Base-by-base conservation (phyloP, 1,139 yeast species). In the Chernovozyma aurita region DNA sequence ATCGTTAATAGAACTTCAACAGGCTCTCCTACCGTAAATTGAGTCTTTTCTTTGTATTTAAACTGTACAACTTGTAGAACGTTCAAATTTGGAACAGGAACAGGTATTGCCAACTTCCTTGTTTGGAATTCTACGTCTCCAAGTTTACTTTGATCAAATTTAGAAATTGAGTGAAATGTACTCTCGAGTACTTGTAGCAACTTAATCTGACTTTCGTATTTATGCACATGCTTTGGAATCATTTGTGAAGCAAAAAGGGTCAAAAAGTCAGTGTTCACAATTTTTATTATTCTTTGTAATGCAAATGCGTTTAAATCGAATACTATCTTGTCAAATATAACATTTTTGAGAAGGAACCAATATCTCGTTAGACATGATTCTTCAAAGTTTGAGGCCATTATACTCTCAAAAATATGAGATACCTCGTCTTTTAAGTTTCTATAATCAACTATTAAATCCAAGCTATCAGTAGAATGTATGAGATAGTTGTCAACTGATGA, bases 1-100 rank as follows among this genome's bases (percentile, higher is more conserved):
- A 82, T 58, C 0, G 42, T 49, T 17, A 85, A 54, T 3, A 50
- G 55, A 3, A 71, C 65, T 0, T 57, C 47, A 17, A 85, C 73
- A 0, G 85, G 78, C 34, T 77, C 80, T 2, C 95, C 94, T 2
- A 85, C 80, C 8, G 70, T 54, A 43, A 70, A 80, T 34, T 70
- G 74, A 3, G 60, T 42, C 18, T 58, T 55, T 32, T 55, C 57
- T 2, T 64, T 63, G 39, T 63, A 69, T 1, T 62, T 50, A 38
- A 73, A 65, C 43, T 73, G 76, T 9, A 74, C 69, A 3, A 66
- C 55, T 39, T 78, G 83, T 17, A 79, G 61, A 28, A 70, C 63
- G 41, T 74, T 69, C 18, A 77, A 62, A 3, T 60, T 49, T 0
- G 85, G 85, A 16, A 78, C 59, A 0, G 76, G 68, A 2, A 79